Evolutionary conservation across 306 rosid species (phyloP).

Genomic region (Begonia masoniana): DNA sequence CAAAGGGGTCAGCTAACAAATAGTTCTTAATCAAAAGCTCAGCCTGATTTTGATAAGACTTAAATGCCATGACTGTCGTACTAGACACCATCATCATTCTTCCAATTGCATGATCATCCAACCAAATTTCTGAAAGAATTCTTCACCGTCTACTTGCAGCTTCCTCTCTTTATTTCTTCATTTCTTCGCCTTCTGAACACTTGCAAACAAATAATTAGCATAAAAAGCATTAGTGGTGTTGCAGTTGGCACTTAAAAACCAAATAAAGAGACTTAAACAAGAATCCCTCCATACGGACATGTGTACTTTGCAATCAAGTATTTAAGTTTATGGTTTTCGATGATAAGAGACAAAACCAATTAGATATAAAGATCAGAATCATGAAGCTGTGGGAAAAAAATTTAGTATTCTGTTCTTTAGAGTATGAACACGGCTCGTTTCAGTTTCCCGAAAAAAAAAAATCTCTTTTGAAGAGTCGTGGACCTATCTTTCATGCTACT

Average conservation of each 20-base stretch:
- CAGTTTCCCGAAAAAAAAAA: no score
- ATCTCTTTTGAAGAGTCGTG: no score
- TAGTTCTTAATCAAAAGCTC: slow-evolving; percentile 24
- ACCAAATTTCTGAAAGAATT: slow-evolving; percentile 3
- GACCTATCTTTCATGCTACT: no score
- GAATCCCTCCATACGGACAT: no score
- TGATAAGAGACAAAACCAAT: no score
- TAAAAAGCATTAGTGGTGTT: no score
- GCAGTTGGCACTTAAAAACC: not conserved
- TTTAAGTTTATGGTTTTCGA: not conserved
- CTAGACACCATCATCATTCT: slow-evolving; percentile 18
- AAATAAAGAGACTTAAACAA: slow-evolving; percentile 1
- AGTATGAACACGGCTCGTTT: no score
- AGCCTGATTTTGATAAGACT: slow-evolving; percentile 48
- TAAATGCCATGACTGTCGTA: slow-evolving; percentile 27
- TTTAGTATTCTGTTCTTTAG: no score
- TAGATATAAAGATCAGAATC: no score
- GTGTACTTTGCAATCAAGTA: not conserved
- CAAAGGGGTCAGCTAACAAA: slow-evolving; percentile 29
- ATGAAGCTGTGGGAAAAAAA: no score
- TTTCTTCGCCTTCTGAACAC: slow-evolving; percentile 8
- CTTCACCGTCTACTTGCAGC: slow-evolving; percentile 14
- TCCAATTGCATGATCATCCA: slow-evolving; percentile 7
- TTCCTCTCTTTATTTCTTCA: slow-evolving; percentile 12
- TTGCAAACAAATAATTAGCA: slow-evolving; percentile 2